Base-by-base conservation (phyloP, 2,329 filamentous ascomycete species). In the Ophiosphaerella herpotricha region DNA sequence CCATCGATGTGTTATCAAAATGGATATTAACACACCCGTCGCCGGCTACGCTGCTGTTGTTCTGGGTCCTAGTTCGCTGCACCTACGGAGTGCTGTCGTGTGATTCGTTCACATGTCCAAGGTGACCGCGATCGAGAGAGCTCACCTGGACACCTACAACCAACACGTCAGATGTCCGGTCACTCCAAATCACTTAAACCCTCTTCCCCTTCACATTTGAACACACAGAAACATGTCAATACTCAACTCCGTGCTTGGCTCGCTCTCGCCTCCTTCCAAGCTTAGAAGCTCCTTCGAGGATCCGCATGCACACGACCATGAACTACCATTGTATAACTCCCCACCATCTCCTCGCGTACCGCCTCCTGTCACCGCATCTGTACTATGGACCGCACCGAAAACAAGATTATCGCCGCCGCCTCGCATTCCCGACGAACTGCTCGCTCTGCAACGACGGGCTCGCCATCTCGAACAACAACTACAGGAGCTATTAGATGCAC, bases 401-500 rank as follows among this genome's bases (percentile, higher is more conserved):
- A 45, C 63, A 21, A 60, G 46, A 7, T 36, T 72, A 4, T 61
- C 64, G 16, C 61, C 67, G 7, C 60, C 56, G 31, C 54, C 61
- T 26, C 66, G 64, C 21, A 57, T 73, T 8, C 70, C 72, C 3
- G 71, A 75, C 31, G 61, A 79, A 46, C 71, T 82, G 24, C 64
- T 81, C n/a, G 74, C 76, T 24, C 67, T 84, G 49, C 77, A 80
- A 56, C 75, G 81, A 49, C 77, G 80, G 61, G 77, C 82, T 23
- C 77, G 75, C 48, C 73, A 82, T 55, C 77, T 86, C 8, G 78
- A 86, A 61, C 76, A 77, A 44, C 80, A 82, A 52, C 74, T 86
- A 8, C 84, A 86, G 65, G 74, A 75, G 48, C 72, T 85, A 9
- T 79, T 86, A 18, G 83, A 86, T 67, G 81, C 82, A 8, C 84